Evolutionary conservation across 371 early-diverging fungal genomes (phyloP), one percentile per base, ranked within the genome.

Genomic region (Gilbertella persicaria): DNA sequence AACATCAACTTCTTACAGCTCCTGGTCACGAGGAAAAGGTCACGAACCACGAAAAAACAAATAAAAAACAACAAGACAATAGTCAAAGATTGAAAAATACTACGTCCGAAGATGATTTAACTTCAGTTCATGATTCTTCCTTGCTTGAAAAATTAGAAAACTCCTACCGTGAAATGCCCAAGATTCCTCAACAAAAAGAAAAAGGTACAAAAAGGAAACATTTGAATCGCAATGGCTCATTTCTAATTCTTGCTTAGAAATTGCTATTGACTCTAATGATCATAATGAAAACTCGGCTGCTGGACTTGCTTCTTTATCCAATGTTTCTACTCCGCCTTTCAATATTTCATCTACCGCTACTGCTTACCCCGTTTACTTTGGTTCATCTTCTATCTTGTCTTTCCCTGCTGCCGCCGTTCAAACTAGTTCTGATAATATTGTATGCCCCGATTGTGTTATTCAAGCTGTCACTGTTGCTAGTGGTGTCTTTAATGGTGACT

Each of bases 391-490:
- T n/a, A 51, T 60, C 16, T 45, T 59, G 21, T 47, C 67, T 23
- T 65, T 60, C 48, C 63, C 75, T 28, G 58, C 64, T 35, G 55
- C 64, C 21, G 61, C 66, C 36, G 45, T 46, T 41, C 58, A 52
- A 43, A 58, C 57, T 13, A 57, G 53, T 49, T 63, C 69, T 17
- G 66, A 72, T 28, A 70, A 65, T 30, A 64, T 69, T 36, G 71
- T 76, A 8, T 76, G 77, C 28, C 68, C 71, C 33, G 73, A 70
- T 33, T 76, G 77, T 55, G 66, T 73, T 6, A 60, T 69, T 17
- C 73, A 76, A 45, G 77, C 77, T 19, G 73, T 80, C 43, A 58
- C 65, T 30, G 74, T 79, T 6, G 77, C 83, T 2, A 70, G 76
- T 5, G 69, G 76, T 43, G 79, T 82, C 26, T 71, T 72, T 46